These are phyloP conservation scores for Aspergillus latus DNA, from an alignment of 2,329 filamentous ascomycete genomes.

Conservation along the genomic window DNA sequence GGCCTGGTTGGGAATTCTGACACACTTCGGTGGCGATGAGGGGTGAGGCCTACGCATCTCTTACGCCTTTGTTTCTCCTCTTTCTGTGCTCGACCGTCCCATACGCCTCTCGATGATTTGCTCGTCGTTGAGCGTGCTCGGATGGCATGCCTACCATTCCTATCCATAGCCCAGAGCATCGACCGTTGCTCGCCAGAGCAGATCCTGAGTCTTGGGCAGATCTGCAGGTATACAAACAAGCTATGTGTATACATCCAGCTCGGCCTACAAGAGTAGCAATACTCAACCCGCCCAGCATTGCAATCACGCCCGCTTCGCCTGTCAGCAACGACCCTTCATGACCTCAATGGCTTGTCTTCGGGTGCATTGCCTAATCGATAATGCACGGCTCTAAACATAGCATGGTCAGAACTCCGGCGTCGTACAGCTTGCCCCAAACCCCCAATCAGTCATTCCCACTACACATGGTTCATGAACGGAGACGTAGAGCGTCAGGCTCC, in stretches of 20 bases:
- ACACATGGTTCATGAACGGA: conserved; percentile 8
- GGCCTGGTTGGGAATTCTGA: background rate
- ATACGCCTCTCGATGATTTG: no score
- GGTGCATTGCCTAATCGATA: background rate
- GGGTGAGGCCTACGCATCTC: background rate
- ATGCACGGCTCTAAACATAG: conserved; percentile 4
- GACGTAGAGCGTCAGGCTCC: background rate
- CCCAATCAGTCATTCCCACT: background rate
- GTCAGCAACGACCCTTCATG: conserved; percentile 6
- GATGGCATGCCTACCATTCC: no score
- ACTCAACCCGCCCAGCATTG: background rate
- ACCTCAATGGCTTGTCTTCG: conserved; percentile 2
- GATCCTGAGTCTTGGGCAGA: no score
- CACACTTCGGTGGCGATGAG: background rate
- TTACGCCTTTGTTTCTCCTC: background rate
- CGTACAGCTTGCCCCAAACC: background rate
- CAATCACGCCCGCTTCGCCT: conserved; percentile 1
- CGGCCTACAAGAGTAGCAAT: background rate
- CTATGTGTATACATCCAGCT: background rate
- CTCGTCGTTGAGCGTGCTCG: no score
- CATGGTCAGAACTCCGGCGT: conserved; percentile 5
- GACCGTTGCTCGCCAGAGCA: no score
- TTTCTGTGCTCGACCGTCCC: no score
- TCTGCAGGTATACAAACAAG: background rate
- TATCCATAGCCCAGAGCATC: no score